Conservation (phyloP, 176 grass and related monocot genomes). For the Puccinellia tenuiflora region DNA sequence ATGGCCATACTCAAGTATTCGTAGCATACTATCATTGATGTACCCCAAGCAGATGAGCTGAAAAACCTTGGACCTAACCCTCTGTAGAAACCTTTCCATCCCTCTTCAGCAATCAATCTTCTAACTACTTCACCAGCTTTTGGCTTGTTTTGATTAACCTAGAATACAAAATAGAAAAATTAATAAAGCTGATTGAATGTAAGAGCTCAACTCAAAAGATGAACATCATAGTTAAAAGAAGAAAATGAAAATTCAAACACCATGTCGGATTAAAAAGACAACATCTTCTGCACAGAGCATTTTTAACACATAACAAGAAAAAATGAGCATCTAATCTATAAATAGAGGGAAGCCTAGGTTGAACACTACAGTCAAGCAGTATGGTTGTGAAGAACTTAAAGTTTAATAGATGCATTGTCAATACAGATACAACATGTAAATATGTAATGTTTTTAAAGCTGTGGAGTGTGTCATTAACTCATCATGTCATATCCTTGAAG, state of each 20-base stretch:
- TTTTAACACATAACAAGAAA: neutral
- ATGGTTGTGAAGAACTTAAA: neutral
- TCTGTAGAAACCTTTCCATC: slow-evolving; percentile 96
- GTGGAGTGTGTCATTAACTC: neutral
- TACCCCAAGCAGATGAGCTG: slow-evolving; percentile 99
- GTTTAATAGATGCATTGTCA: neutral
- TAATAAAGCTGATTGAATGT: neutral
- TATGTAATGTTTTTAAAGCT: neutral
- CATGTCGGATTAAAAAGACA: neutral
- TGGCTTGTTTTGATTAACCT: slow-evolving; percentile 61
- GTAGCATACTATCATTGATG: slow-evolving; percentile 95
- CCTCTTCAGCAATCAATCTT: slow-evolving; percentile 85
- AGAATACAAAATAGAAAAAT: slow-evolving; percentile 1
- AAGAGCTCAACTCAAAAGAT: neutral
- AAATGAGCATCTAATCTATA: neutral
- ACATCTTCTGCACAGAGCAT: neutral
- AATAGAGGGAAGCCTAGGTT: neutral
- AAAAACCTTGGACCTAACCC: slow-evolving; percentile 92
- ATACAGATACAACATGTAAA: neutral
- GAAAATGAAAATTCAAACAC: neutral
- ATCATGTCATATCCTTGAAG: neutral
- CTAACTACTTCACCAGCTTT: slow-evolving; percentile 70
- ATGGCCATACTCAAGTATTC: slow-evolving; percentile 76
- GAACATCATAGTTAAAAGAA: neutral
- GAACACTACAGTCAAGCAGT: slow-evolving; percentile 16